Evolutionary conservation across 768 basidiomycete species (phyloP).

Genomic region (Daedalea quercina): DNA sequence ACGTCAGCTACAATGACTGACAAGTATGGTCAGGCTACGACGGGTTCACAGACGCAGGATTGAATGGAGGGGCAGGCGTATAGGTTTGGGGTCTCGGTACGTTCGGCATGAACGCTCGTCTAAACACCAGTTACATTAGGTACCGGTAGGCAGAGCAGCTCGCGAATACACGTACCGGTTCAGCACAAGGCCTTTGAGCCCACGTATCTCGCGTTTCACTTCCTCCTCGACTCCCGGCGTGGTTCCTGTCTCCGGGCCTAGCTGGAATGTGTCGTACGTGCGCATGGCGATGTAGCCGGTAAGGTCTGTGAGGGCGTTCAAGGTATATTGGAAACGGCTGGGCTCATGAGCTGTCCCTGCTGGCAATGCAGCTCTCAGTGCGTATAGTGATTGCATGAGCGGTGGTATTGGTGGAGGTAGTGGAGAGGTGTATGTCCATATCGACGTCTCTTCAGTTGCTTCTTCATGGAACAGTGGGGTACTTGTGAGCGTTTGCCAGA

Average conservation of each 20-base stretch:
- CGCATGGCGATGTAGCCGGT: conserved; percentile 78
- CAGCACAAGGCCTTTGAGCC: conserved; percentile 72
- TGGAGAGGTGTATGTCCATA: conserved; percentile 35
- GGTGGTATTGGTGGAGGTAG: conserved; percentile 21
- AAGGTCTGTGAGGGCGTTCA: conserved; percentile 63
- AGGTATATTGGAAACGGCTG: conserved; percentile 47
- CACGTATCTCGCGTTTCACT: conserved; percentile 64
- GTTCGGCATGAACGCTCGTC: conserved; percentile 26
- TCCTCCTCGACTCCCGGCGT: conserved; percentile 46
- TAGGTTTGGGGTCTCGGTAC: background rate
- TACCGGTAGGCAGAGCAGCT: background rate
- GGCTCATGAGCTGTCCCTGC: conserved; percentile 6
- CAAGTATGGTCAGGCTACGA: too few species aligned
- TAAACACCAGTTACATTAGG: conserved; percentile 4
- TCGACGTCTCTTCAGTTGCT: conserved; percentile 18
- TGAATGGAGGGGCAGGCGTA: background rate
- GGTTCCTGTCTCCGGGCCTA: conserved; percentile 2
- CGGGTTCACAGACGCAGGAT: background rate
- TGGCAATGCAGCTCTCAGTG: conserved; percentile 15
- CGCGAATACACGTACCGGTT: conserved; percentile 45
- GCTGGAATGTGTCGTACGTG: conserved; percentile 43
- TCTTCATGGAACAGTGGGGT: conserved; percentile 39
- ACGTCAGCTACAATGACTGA: too few species aligned
- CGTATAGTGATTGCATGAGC: conserved; percentile 21
- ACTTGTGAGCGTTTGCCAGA: conserved; percentile 58